Conservation (phyloP, 2,329 filamentous ascomycete species). For the Sarocladium kiliense region DNA sequence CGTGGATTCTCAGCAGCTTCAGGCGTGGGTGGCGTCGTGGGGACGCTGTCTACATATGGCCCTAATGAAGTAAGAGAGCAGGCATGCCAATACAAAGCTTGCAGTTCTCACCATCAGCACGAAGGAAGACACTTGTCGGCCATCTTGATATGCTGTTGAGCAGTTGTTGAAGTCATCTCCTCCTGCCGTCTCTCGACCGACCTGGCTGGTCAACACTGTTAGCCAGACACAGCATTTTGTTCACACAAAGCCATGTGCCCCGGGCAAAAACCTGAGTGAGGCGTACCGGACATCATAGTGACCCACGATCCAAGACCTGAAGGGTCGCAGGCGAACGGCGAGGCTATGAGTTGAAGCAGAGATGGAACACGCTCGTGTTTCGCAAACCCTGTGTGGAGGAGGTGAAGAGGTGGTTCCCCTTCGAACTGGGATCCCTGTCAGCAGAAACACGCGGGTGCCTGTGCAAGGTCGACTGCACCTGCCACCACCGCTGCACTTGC, state of each 20-base stretch:
- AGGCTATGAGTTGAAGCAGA: constrained; percentile 36
- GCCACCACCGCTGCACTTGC: not conserved
- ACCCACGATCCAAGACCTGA: not conserved
- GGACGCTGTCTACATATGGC: no score
- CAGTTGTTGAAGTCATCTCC: no score
- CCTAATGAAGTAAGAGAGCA: no score
- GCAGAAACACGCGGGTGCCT: not conserved
- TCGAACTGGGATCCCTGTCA: not conserved
- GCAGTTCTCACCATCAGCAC: no score
- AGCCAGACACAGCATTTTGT: no score
- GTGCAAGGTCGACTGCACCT: not conserved
- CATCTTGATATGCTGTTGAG: no score
- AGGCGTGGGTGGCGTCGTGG: not conserved
- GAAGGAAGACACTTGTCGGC: no score
- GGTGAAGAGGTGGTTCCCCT: constrained; percentile 1
- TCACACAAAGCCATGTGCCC: no score
- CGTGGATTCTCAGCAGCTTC: not conserved
- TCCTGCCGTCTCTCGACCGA: no score
- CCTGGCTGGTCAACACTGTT: no score
- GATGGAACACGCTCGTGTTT: constrained; percentile 43
- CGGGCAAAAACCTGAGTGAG: no score
- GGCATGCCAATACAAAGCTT: no score
- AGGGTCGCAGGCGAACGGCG: constrained; percentile 12
- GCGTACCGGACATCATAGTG: not conserved
- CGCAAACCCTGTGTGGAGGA: constrained; percentile 17